These are phyloP conservation scores for Fragilaria crotonensis DNA, from an alignment of 108 stramenopile species.

Conservation along the genomic window DNA sequence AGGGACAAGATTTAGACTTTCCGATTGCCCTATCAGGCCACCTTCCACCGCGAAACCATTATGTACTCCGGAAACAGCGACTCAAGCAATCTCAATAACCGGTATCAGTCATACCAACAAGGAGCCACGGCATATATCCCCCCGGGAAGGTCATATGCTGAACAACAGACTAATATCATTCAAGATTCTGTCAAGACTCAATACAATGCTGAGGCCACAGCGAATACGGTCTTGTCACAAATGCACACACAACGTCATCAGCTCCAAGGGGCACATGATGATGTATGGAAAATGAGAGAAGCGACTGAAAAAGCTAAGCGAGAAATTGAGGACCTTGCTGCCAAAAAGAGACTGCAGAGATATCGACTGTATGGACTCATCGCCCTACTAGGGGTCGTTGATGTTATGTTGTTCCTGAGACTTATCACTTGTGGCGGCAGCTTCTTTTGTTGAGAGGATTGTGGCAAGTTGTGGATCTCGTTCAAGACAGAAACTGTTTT, in stretches of 20 bases:
- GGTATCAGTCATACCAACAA: constrained; percentile 23
- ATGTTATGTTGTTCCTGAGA: constrained; percentile 65
- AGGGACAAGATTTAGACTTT: not conserved
- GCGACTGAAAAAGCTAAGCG: constrained; percentile 67
- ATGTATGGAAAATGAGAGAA: constrained; percentile 73
- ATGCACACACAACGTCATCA: constrained; percentile 75
- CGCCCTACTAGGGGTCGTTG: constrained; percentile 45
- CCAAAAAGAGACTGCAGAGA: constrained; percentile 69
- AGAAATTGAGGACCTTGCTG: constrained; percentile 58
- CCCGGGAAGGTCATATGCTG: constrained; percentile 47
- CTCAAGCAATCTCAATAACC: constrained; percentile 1
- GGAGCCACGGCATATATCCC: constrained; percentile 27
- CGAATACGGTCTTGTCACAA: constrained; percentile 64
- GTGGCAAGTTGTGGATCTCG: too few relatives aligned
- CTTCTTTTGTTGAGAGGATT: constrained; percentile 67
- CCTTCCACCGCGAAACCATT: constrained; percentile 9
- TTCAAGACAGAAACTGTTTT: too few relatives aligned
- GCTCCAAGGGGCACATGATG: constrained; percentile 72
- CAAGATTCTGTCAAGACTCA: constrained; percentile 77
- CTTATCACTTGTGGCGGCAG: constrained; percentile 75
- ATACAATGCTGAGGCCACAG: constrained; percentile 71
- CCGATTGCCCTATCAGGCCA: not conserved
- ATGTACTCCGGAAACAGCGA: constrained; percentile 1
- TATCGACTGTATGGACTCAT: constrained; percentile 56
- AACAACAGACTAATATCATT: constrained; percentile 66